Percentiles rank a stretch among this genome's conserved stretches.
Conservation (phyloP, 169 alveolate genomes). For the Plasmodium billcollinsi region DNA sequence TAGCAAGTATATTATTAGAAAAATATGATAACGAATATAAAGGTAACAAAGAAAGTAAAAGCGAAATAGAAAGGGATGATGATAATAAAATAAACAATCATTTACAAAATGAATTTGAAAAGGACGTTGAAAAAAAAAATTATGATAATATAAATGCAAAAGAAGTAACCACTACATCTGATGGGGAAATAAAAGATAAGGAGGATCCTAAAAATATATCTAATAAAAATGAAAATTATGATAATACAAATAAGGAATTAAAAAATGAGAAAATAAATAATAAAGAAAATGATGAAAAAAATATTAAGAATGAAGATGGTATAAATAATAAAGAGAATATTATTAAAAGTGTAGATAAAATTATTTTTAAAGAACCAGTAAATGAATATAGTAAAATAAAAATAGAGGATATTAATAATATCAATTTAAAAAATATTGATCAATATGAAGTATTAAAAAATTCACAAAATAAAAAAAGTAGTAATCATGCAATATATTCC, state of each 20-base stretch:
- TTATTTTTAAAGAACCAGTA: slow-evolving; percentile 48
- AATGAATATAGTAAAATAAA: slow-evolving; percentile 68
- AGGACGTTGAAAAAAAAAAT: slow-evolving; percentile 7
- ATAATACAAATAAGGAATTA: not conserved
- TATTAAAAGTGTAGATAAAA: slow-evolving; percentile 20
- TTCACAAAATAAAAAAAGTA: slow-evolving; percentile 22
- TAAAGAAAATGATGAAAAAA: not conserved
- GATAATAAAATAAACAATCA: not conserved
- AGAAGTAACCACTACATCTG: not conserved
- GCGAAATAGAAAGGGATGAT: slow-evolving; percentile 1
- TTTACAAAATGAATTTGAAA: not conserved
- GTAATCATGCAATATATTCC: slow-evolving; percentile 68
- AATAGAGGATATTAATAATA: slow-evolving; percentile 56
- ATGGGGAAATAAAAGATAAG: not conserved
- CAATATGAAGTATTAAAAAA: slow-evolving; percentile 38
- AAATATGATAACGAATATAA: not conserved
- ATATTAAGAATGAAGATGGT: not conserved
- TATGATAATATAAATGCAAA: not conserved
- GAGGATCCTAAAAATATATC: not conserved
- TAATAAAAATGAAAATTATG: not conserved
- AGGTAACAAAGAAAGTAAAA: not conserved
- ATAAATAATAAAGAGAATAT: slow-evolving; percentile 15
- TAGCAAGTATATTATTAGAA: slow-evolving; percentile 22
- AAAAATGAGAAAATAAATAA: not conserved
- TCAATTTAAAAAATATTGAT: slow-evolving; percentile 33